Base-by-base conservation (phyloP, 1,284 basidiomycete species). In the Cerioporus squamosus region DNA sequence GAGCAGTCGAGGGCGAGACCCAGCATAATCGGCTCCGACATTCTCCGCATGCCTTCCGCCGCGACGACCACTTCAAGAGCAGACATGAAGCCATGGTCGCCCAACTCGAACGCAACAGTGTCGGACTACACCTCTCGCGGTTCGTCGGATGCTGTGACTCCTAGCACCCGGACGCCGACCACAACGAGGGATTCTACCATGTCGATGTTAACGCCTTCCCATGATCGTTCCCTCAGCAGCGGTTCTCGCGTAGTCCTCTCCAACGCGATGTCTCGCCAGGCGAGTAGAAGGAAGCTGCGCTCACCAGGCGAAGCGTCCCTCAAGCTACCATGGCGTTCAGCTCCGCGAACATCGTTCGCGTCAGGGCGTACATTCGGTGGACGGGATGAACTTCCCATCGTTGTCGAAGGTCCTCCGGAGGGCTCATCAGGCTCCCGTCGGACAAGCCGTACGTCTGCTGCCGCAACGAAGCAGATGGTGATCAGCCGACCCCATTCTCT, bases 11-110 rank as follows among this genome's bases (percentile, higher is more conserved):
- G 39, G 42, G 40, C 9, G n/a, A 55, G 51, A 4, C 61, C 64
- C 17, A 66, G 63, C 17, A 54, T 71, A 40, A 64, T 72, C n/a
- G 72, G 72, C 5, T 74, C 72, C 12, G 72, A 74, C 51, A 74
- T 74, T 57, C 60, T 74, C 18, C 67, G 68, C 38, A 44, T 56
- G 23, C 51, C 68, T 6, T 57, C 66, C 12, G 63, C 51, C 18
- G 23, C 47, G 17, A 54, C 44, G 3, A 44, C n/a, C 9, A 45
- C 46, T 20, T 15, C 53, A 24, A 36, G 6, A 10, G 33, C 33
- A 15, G 33, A 7, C 14, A 61, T 22, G 54, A 64, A 51, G 24
- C 48, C 40, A 8, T 62, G 59, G 61, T 66, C 65, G 5, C 65
- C 67, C 1, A 53, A 44, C 0, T 61, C 66, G 9, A 44, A 48